Conservation (phyloP, 2,329 filamentous ascomycete species). For the Pseudogymnoascus sp. region DNA sequence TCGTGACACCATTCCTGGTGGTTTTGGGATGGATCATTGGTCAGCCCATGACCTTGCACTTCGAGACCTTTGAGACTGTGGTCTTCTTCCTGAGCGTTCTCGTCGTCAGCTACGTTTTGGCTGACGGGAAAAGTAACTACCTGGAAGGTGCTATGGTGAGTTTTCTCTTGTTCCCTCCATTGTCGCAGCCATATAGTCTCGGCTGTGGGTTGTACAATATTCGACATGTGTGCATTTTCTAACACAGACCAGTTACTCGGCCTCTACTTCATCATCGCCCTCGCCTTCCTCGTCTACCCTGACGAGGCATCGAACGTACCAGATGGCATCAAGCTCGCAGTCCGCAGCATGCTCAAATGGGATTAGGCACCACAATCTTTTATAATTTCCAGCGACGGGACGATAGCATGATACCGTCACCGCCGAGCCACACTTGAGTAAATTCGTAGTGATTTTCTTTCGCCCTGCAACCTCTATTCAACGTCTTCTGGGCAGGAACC, state of each 20-base stretch:
- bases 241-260: conserved; percentile 20
- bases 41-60: conserved; percentile 67
- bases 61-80: conserved; percentile 73
- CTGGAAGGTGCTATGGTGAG: conserved; percentile 67
- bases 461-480: not conserved
- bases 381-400: not conserved
- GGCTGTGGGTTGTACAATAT: conserved; percentile 17
- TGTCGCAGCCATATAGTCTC: conserved; percentile 22
- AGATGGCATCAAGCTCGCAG: not conserved
- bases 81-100: conserved; percentile 68
- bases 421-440: not conserved
- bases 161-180: not conserved
- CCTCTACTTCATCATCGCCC: conserved; percentile 48
- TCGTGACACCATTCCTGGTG: conserved; percentile 73
- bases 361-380: not conserved
- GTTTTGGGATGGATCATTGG: conserved; percentile 69
- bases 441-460: not conserved
- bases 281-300: conserved; percentile 53
- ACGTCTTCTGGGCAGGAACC: not conserved
- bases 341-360: not conserved
- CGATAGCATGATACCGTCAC: not conserved
- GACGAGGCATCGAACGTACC: conserved; percentile 32
- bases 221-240: not conserved
- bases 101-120: conserved; percentile 67
- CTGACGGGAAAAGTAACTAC: conserved; percentile 78